Evolutionary conservation across 805 yeast species (phyloP), one percentile per base, ranked within the genome.

Genomic region (Ogataea allantospora): DNA sequence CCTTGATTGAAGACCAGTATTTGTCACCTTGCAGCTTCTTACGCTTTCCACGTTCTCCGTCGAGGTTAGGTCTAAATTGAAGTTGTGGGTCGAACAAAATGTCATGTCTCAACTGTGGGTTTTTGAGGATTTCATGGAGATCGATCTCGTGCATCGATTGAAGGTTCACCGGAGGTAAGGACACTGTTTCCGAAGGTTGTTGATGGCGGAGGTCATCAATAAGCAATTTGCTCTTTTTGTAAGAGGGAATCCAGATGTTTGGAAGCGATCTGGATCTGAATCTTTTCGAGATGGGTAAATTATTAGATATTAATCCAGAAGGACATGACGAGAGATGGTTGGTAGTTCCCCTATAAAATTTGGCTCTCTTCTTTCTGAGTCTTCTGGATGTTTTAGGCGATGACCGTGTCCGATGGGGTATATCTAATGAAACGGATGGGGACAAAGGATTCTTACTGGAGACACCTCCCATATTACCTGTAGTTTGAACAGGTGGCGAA

Each of bases 61-160:
- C 96, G 48, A 88, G 67, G 55, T 87, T 86, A 19, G 95, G 95
- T 58, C 97, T 75, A 61, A 89, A 87, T 66, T 88, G 96, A 42
- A 89, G 68, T 55, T 85, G 86, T 12, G 96, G 95, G 65, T 89
- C 96, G 57, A 89, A 89, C 10, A 88, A 71, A 37, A 91, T 86
- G 59, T 91, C 98, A 61, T 89, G 98, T 47, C 98, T 75, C 40
- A 89, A 68, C 59, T 88, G 96, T 3, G 96, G 96, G 62, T 89
- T 89, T 56, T 85, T 86, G 50, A 89, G 70, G 36, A 91, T 89
- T 56, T 88, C 95, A 45, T 84, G 84, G 30, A 89, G 64, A 54
- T 89, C 97, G 42, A 89, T 84, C 58, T 88, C 96, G 50, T 82
- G 79, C 48, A 89, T 70, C 21, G 88, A 78, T 54, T 81, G 88